Conservation (phyloP, 257 asterid species). For the Agastache rugosa region DNA sequence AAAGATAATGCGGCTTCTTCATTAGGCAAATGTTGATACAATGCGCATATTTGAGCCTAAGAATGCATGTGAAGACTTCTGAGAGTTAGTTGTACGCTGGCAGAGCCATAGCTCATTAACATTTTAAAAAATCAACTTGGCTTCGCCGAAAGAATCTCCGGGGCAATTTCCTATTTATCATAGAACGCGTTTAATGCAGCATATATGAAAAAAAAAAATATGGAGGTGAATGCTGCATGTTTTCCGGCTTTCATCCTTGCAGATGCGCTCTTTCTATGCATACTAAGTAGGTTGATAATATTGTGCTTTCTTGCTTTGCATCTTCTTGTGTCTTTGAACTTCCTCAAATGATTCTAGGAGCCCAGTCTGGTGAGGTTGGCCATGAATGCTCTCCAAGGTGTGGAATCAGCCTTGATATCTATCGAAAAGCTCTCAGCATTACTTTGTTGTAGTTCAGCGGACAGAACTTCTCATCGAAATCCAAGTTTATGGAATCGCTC, state of each 20-base stretch:
- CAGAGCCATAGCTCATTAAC: not conserved
- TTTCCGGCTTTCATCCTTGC: not conserved
- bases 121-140: constrained; percentile 12
- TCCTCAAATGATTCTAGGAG: constrained; percentile 60
- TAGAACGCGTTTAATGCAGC: constrained; percentile 11
- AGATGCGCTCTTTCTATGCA: constrained; percentile 11
- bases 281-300: constrained; percentile 4
- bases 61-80: constrained; percentile 6
- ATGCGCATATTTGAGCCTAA: constrained; percentile 16
- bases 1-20: not conserved
- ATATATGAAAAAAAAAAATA: not conserved
- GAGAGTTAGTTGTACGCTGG: not conserved
- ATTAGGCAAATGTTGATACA: not conserved
- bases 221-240: constrained; percentile 9
- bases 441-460: constrained; percentile 75
- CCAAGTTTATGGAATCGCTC: constrained; percentile 80
- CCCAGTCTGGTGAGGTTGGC: constrained; percentile 88
- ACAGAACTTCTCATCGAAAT: constrained; percentile 76
- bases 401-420: constrained; percentile 77
- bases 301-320: constrained; percentile 3
- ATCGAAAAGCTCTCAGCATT: constrained; percentile 63
- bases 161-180: not conserved
- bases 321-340: constrained; percentile 31
- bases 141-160: not conserved
- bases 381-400: constrained; percentile 89